Percentiles rank a stretch among this genome's conserved stretches.
Evolutionary conservation across 768 basidiomycete genomes (phyloP).

Genomic region (Chalciporus sphaerocephalus): DNA sequence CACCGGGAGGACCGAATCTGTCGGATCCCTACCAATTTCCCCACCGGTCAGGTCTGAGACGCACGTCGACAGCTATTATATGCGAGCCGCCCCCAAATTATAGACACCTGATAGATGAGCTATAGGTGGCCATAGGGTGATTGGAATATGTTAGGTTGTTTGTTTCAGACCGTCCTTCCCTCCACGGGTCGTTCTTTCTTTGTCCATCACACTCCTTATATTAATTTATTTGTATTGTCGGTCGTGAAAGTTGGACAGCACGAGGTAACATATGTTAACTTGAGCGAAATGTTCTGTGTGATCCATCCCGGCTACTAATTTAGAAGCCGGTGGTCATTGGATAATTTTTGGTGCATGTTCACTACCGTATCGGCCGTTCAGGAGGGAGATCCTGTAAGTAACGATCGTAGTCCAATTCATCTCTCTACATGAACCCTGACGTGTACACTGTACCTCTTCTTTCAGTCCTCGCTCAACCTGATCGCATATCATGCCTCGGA

Average conservation of each 20-base stretch:
- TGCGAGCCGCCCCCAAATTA: not conserved
- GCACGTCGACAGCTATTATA: not conserved
- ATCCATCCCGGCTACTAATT: not conserved
- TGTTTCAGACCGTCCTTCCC: too few relatives aligned
- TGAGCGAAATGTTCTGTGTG: too few relatives aligned
- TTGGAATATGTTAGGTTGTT: too few relatives aligned
- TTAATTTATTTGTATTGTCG: too few relatives aligned
- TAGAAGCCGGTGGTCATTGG: not conserved
- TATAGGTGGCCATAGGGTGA: too few relatives aligned
- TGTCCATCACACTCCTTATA: too few relatives aligned
- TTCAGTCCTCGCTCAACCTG: not conserved
- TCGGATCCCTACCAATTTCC: not conserved
- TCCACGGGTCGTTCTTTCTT: too few relatives aligned
- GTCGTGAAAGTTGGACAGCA: too few relatives aligned
- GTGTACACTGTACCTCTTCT: not conserved
- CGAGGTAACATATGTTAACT: too few relatives aligned
- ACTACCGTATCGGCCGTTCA: not conserved
- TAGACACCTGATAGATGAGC: too few relatives aligned
- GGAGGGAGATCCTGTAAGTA: too few relatives aligned
- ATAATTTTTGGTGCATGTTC: not conserved
- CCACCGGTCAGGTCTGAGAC: not conserved
- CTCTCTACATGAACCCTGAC: not conserved
- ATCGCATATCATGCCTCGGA: slow-evolving; percentile 52
- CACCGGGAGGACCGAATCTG: too few relatives aligned
- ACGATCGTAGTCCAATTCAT: not conserved